Percentiles rank a stretch among this genome's conserved stretches.
Evolutionary conservation across 2,329 filamentous ascomycete genomes (phyloP).

Genomic region (Aspergillus fischeri): DNA sequence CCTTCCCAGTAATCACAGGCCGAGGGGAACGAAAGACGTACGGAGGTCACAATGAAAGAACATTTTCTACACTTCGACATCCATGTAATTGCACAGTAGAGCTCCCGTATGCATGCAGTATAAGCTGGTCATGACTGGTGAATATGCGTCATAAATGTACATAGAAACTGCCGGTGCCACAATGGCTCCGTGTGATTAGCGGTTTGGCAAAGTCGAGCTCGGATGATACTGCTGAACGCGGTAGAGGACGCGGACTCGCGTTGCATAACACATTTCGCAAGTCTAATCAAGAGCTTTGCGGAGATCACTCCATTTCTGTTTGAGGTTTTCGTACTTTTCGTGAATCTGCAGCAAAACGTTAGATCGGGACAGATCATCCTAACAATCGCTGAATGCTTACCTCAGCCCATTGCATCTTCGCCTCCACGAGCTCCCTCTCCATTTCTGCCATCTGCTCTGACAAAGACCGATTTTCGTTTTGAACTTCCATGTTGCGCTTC

Average conservation of each 20-base stretch:
- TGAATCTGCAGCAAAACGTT: conserved; percentile 55
- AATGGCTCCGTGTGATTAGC: neutral
- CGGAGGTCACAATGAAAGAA: neutral
- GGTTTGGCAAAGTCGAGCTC: neutral
- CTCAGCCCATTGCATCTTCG: conserved; percentile 94
- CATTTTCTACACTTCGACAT: neutral
- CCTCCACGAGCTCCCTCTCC: conserved; percentile 85
- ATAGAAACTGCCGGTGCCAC: neutral
- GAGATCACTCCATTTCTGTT: conserved; percentile 73
- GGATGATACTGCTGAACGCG: neutral
- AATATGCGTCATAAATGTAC: neutral
- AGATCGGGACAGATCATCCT: neutral
- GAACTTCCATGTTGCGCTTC: conserved; percentile 86
- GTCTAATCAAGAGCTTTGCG: conserved; percentile 50
- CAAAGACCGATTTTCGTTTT: conserved; percentile 83
- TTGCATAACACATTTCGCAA: neutral
- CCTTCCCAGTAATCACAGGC: neutral
- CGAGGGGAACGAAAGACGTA: neutral
- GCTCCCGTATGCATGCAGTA: neutral
- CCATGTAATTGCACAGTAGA: neutral
- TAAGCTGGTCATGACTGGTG: neutral
- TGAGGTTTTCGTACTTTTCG: conserved; percentile 64
- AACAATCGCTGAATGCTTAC: conserved; percentile 50
- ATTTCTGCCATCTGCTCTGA: conserved; percentile 89
- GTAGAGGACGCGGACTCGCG: neutral